A percentile compares a stretch with the other conserved stretches of the same genome.
phyloP scores from a whole-genome alignment of 106 monocot species.

The Dendrobium chrysotoxum region DNA sequence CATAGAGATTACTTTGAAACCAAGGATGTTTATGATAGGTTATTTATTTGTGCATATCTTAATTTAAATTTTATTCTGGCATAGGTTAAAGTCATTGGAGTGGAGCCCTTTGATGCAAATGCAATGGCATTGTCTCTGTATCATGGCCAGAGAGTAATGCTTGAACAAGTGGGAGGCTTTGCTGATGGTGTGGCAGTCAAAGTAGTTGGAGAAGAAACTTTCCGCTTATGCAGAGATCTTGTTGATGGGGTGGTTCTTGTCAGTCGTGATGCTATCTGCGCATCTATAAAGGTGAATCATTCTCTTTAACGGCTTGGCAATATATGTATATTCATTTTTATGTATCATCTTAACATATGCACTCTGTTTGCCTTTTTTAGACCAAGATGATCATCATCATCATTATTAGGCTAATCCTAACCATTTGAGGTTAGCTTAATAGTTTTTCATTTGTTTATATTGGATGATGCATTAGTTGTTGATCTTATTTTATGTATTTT shows the following conservation, averaged over 20 bases:
- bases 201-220: slow-evolving; percentile 93
- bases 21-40: neutral
- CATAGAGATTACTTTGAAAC: neutral
- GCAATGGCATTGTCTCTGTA: slow-evolving; percentile 92
- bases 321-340: neutral
- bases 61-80: slow-evolving; percentile 3
- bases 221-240: slow-evolving; percentile 70
- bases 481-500: neutral
- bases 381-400: neutral
- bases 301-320: neutral
- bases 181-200: slow-evolving; percentile 99
- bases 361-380: neutral
- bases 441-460: neutral
- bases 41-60: neutral
- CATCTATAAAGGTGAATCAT: slow-evolving; percentile 84
- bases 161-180: slow-evolving; percentile 96
- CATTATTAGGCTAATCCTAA: neutral
- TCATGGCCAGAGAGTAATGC: slow-evolving; percentile 85
- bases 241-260: slow-evolving; percentile 97
- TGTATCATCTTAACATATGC: neutral
- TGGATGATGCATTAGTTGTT: neutral
- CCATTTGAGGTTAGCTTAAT: neutral
- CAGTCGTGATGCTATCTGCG: slow-evolving; percentile 96
- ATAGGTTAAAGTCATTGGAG: slow-evolving; percentile 93
- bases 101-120: slow-evolving; percentile 97